These are phyloP conservation scores for Phytophthora boehmeriae DNA, from an alignment of 352 stramenopile genomes.

Conservation along the genomic window DNA sequence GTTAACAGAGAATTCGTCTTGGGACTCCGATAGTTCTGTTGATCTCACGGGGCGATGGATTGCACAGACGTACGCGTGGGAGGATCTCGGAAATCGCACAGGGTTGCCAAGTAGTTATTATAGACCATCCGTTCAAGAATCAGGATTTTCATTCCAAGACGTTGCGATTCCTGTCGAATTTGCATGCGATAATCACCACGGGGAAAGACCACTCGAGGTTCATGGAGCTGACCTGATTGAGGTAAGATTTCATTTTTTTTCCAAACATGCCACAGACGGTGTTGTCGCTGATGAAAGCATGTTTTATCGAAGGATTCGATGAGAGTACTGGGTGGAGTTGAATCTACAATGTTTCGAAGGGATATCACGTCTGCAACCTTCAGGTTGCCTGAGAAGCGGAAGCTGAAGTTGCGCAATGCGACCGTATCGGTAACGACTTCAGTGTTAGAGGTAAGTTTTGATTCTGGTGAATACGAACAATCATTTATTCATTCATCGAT, in stretches of 20 bases:
- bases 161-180: conserved; percentile 31
- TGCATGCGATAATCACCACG: conserved; percentile 5
- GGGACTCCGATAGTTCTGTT: conserved; percentile 27
- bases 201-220: conserved; percentile 39
- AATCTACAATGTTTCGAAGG: conserved; percentile 61
- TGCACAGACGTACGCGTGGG: conserved; percentile 43
- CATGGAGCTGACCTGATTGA: conserved; percentile 64
- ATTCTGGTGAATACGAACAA: not conserved
- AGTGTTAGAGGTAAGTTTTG: conserved; percentile 45
- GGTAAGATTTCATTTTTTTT: conserved; percentile 33
- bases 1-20: conserved; percentile 43
- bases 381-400: conserved; percentile 44
- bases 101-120: conserved; percentile 23
- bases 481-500: not conserved
- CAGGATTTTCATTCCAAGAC: conserved; percentile 25
- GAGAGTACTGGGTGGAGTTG: conserved; percentile 65
- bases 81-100: conserved; percentile 44
- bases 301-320: conserved; percentile 47
- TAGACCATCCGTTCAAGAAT: conserved; percentile 14
- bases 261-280: conserved; percentile 1
- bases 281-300: not conserved
- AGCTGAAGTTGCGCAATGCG: conserved; percentile 47
- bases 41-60: conserved; percentile 37
- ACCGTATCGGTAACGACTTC: conserved; percentile 47
- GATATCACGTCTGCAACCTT: conserved; percentile 48